Conservation (phyloP, 1,284 basidiomycete genomes). For the Heterobasidion occidentale region DNA sequence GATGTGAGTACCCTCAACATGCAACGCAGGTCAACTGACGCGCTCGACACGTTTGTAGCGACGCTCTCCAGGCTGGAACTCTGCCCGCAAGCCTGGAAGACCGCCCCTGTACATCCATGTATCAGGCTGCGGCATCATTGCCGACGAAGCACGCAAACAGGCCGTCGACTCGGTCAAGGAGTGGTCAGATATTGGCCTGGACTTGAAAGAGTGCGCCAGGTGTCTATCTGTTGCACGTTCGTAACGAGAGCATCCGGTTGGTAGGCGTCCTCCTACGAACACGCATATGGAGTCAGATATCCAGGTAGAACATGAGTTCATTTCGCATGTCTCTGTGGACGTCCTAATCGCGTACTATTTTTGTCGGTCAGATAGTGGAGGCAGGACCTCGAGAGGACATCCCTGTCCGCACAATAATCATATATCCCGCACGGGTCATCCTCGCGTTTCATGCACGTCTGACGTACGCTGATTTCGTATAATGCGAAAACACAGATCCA, state of each 20-base stretch:
- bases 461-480: background rate
- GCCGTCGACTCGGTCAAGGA: constrained; percentile 19
- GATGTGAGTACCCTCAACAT: constrained; percentile 17
- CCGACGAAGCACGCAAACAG: constrained; percentile 31
- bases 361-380: constrained; percentile 21
- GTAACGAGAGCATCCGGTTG: background rate
- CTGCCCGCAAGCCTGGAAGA: constrained; percentile 23
- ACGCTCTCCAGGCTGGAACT: constrained; percentile 30
- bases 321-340: too few species aligned
- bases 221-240: too few species aligned
- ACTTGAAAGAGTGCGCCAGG: constrained; percentile 16
- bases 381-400: constrained; percentile 30
- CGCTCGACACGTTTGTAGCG: constrained; percentile 16
- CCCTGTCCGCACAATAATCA: constrained; percentile 33
- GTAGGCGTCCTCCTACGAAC: constrained; percentile 18
- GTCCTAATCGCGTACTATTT: too few species aligned
- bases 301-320: constrained; percentile 12
- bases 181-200: constrained; percentile 30
- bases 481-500: constrained; percentile 24
- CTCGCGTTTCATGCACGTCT: background rate
- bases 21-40: background rate
- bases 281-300: constrained; percentile 30
- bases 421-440: constrained; percentile 25
- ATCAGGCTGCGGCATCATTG: constrained; percentile 30
- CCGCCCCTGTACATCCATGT: constrained; percentile 34